A percentile compares a stretch with the other conserved stretches of the same genome.
Conservation (phyloP, 2,329 filamentous ascomycete genomes). For the Paraconiothyrium brasiliense region DNA sequence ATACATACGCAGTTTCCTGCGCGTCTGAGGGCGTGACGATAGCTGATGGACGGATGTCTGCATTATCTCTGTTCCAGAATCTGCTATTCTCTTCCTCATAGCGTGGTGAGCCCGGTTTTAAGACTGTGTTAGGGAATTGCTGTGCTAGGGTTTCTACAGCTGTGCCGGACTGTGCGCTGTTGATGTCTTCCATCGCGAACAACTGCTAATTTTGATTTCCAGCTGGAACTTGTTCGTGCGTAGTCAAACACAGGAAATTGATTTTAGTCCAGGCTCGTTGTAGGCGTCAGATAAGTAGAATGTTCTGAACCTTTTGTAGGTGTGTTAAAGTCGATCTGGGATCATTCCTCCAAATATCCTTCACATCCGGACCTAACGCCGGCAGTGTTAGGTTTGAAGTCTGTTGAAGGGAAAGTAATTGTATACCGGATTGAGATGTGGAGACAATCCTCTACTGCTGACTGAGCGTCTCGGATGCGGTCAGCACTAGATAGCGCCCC, state of each 20-base stretch:
- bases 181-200: not conserved
- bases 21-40: not conserved
- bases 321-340: no score
- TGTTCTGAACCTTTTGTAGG: no score
- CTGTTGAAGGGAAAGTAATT: not conserved
- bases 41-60: not conserved
- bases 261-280: no score
- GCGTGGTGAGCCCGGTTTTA: not conserved
- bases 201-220: no score
- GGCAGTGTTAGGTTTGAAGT: not conserved
- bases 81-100: conserved; percentile 1
- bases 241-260: no score
- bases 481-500: not conserved
- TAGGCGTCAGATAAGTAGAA: no score
- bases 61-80: conserved; percentile 11
- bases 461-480: not conserved
- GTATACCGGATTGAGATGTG: not conserved
- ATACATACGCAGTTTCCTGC: not conserved
- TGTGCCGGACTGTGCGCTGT: no score
- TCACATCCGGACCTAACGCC: no score
- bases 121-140: not conserved
- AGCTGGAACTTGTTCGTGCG: no score
- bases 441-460: not conserved
- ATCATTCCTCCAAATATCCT: no score
- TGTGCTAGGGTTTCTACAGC: not conserved